Evolutionary conservation across 2,329 filamentous ascomycete genomes (phyloP).

Genomic region (Aspergillus fijiensis): DNA sequence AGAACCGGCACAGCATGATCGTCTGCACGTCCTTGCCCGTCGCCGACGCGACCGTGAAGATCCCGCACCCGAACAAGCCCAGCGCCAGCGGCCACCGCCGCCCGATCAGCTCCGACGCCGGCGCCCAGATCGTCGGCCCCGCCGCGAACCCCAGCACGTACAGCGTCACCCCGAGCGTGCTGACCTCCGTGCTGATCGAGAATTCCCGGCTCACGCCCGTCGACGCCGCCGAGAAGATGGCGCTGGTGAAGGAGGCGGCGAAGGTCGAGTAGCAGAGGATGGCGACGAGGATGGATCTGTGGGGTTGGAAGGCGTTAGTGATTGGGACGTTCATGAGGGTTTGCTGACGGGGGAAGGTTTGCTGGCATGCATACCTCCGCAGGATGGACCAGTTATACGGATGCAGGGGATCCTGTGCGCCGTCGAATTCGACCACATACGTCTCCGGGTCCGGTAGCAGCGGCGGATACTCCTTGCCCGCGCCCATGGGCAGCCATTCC

Average conservation of each 20-base stretch:
- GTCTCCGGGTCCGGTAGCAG: constrained; percentile 50
- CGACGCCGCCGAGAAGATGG: constrained; percentile 69
- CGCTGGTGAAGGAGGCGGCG: constrained; percentile 52
- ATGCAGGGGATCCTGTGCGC: constrained; percentile 51
- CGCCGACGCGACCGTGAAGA: constrained; percentile 50
- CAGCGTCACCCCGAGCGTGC: constrained; percentile 49
- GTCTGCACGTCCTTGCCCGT: constrained; percentile 43
- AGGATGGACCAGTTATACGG: constrained; percentile 53
- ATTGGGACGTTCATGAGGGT: background rate
- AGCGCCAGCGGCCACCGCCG: constrained; percentile 53
- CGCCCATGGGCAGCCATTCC: constrained; percentile 29
- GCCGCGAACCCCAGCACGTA: constrained; percentile 56
- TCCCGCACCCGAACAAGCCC: constrained; percentile 43
- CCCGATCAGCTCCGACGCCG: constrained; percentile 61
- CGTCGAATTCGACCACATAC: constrained; percentile 59
- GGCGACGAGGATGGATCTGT: constrained; percentile 23
- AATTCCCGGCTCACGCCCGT: constrained; percentile 52
- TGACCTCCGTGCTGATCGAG: constrained; percentile 45
- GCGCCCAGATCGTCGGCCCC: constrained; percentile 64
- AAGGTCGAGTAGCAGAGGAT: constrained; percentile 50
- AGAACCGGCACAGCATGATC: constrained; percentile 48
- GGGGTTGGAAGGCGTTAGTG: background rate
- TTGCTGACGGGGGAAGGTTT: too few relatives aligned
- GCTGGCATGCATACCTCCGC: constrained; percentile 37
- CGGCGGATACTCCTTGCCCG: constrained; percentile 52